Percentiles rank a stretch among this genome's conserved stretches.
These are phyloP conservation scores for Boletus subcaerulescens DNA, from an alignment of 768 basidiomycete species.

Conservation along the genomic window DNA sequence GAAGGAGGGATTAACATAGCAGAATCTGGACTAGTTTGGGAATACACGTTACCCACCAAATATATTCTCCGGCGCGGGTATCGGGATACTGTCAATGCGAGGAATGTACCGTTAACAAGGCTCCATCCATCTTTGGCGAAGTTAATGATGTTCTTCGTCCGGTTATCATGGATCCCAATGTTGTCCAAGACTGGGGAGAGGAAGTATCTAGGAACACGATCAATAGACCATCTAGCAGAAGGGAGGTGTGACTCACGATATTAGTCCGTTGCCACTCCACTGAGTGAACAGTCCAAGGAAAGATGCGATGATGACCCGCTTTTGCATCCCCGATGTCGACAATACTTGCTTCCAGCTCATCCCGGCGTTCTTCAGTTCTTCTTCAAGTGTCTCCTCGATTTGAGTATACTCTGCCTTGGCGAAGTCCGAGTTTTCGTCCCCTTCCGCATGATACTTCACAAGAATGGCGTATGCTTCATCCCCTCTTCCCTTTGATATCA, in stretches of 20 bases:
- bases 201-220: slow-evolving; percentile 1
- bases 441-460: slow-evolving; percentile 59
- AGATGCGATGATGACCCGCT: slow-evolving; percentile 10
- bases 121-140: slow-evolving; percentile 5
- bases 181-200: slow-evolving; percentile 12
- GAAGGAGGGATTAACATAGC: not conserved
- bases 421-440: slow-evolving; percentile 47
- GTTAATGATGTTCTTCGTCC: slow-evolving; percentile 15
- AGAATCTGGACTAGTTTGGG: too few species aligned
- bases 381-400: slow-evolving; percentile 53
- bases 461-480: slow-evolving; percentile 48
- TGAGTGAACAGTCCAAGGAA: slow-evolving; percentile 8
- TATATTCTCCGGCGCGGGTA: slow-evolving; percentile 10
- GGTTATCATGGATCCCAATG: slow-evolving; percentile 15
- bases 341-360: not conserved
- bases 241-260: slow-evolving; percentile 1
- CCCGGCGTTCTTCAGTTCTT: slow-evolving; percentile 3
- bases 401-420: slow-evolving; percentile 56
- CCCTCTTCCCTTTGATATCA: slow-evolving; percentile 52
- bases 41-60: slow-evolving; percentile 1
- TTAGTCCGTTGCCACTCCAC: slow-evolving; percentile 12
- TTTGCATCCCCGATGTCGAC: slow-evolving; percentile 11
- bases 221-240: too few species aligned
- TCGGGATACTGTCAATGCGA: slow-evolving; percentile 1
- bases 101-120: not conserved